Evolutionary conservation across 495 filamentous ascomycete species (phyloP).

Genomic region (Penicillium atrosanguineum): DNA sequence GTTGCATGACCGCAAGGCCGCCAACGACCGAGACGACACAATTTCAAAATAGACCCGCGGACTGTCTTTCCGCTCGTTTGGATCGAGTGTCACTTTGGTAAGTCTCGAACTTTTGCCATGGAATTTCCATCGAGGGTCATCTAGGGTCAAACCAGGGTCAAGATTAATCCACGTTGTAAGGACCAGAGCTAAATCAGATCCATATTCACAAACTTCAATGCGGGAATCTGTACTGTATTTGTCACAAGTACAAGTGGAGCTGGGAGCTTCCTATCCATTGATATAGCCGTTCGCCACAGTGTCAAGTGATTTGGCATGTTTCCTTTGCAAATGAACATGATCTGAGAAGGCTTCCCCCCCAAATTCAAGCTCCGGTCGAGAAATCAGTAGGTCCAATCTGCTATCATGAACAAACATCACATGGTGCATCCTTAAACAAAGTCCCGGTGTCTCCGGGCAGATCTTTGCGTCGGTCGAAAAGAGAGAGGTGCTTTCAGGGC

Average conservation of each 20-base stretch:
- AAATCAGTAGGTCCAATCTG: background rate
- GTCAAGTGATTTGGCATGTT: background rate
- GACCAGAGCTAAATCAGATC: background rate
- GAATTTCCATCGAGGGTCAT: background rate
- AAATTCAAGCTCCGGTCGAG: background rate
- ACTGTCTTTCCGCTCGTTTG: background rate
- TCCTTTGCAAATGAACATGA: background rate
- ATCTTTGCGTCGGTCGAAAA: constrained; percentile 6
- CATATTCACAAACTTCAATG: background rate
- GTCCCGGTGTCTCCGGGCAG: background rate
- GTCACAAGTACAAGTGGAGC: background rate
- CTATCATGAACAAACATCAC: background rate
- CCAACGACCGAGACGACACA: background rate
- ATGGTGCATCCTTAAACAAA: constrained; percentile 2
- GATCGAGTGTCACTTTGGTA: background rate
- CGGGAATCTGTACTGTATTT: background rate
- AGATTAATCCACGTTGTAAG: constrained; percentile 6
- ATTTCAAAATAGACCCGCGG: constrained; percentile 5
- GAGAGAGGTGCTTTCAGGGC: background rate
- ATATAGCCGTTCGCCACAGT: background rate
- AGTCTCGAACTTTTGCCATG: background rate
- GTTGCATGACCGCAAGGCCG: constrained; percentile 1
- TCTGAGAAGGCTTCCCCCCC: background rate
- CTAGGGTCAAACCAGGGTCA: constrained; percentile 1
- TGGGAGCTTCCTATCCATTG: background rate